A percentile compares a stretch with the other conserved stretches of the same genome.
phyloP scores from a whole-genome alignment of 495 filamentous ascomycete species.

The Amniculicola lignicola region DNA sequence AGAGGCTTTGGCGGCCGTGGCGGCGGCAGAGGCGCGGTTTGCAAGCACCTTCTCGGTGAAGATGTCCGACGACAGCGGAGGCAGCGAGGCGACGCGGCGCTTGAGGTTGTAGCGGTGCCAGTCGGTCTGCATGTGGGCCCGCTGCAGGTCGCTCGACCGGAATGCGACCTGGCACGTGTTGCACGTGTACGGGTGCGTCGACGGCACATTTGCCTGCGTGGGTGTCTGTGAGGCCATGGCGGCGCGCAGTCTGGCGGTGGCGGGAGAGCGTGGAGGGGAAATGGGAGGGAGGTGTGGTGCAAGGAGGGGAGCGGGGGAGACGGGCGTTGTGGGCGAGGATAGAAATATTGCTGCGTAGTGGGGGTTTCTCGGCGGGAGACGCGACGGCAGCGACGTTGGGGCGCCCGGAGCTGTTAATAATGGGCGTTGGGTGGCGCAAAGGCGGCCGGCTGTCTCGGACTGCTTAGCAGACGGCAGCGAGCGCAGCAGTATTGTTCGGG shows the following conservation, averaged over 20 bases:
- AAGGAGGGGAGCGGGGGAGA: no score
- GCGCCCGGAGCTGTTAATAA: no score
- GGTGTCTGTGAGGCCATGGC: constrained; percentile 9
- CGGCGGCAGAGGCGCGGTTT: constrained; percentile 76
- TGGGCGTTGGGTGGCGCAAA: no score
- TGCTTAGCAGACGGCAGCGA: no score
- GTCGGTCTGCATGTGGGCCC: constrained; percentile 92
- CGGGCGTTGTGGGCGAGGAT: no score
- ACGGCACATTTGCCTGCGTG: constrained; percentile 19
- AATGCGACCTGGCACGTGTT: constrained; percentile 98
- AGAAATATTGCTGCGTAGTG: constrained; percentile 7
- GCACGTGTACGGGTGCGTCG: constrained; percentile 88
- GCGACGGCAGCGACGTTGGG: neutral
- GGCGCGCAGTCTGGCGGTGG: neutral
- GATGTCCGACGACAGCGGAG: constrained; percentile 84
- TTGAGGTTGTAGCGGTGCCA: constrained; percentile 99
- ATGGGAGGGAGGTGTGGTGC: neutral
- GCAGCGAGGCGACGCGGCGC: constrained; percentile 85
- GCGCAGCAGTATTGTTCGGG: no score
- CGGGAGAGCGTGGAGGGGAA: neutral
- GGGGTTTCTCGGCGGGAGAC: neutral
- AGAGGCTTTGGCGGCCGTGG: constrained; percentile 81
- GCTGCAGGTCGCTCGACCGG: constrained; percentile 86
- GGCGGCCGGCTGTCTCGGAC: no score
- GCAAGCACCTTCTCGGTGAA: constrained; percentile 98